phyloP scores from a whole-genome alignment of 306 rosid species.

The Acacia melanoxylon region DNA sequence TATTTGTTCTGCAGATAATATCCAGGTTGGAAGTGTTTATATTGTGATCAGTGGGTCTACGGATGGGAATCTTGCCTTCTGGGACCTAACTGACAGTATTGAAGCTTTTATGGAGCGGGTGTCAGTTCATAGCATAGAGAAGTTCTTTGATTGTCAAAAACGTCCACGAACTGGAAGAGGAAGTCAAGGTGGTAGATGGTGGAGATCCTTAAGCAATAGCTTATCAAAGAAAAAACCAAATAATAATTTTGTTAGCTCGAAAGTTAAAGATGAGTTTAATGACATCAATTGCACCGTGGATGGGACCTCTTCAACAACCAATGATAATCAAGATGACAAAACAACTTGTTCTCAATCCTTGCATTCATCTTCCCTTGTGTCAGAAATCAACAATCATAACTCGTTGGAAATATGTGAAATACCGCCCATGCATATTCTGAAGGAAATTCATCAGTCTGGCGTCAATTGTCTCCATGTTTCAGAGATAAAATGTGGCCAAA shows the following conservation, averaged over 20 bases:
- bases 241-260: slow-evolving; percentile 20
- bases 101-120: slow-evolving; percentile 70
- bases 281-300: slow-evolving; percentile 28
- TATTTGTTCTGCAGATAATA: slow-evolving; percentile 46
- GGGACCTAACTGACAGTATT: slow-evolving; percentile 75
- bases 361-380: slow-evolving; percentile 33
- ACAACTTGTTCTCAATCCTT: slow-evolving; percentile 41
- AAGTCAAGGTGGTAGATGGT: slow-evolving; percentile 95
- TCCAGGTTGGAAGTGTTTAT: slow-evolving; percentile 47
- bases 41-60: slow-evolving; percentile 89
- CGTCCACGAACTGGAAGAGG: slow-evolving; percentile 96
- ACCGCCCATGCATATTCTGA: slow-evolving; percentile 56
- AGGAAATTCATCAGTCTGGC: slow-evolving; percentile 81
- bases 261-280: slow-evolving; percentile 34
- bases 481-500: slow-evolving; percentile 45
- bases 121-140: slow-evolving; percentile 56
- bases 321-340: slow-evolving; percentile 39
- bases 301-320: slow-evolving; percentile 36
- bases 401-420: slow-evolving; percentile 61
- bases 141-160: slow-evolving; percentile 69
- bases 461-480: slow-evolving; percentile 94
- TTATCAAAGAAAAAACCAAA: slow-evolving; percentile 45
- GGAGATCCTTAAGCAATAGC: slow-evolving; percentile 69
- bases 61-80: slow-evolving; percentile 89
- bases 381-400: slow-evolving; percentile 40